Evolutionary conservation across 2,329 filamentous ascomycete genomes (phyloP), one percentile per base, ranked within the genome.

Genomic region (Neonectria magnoliae): DNA sequence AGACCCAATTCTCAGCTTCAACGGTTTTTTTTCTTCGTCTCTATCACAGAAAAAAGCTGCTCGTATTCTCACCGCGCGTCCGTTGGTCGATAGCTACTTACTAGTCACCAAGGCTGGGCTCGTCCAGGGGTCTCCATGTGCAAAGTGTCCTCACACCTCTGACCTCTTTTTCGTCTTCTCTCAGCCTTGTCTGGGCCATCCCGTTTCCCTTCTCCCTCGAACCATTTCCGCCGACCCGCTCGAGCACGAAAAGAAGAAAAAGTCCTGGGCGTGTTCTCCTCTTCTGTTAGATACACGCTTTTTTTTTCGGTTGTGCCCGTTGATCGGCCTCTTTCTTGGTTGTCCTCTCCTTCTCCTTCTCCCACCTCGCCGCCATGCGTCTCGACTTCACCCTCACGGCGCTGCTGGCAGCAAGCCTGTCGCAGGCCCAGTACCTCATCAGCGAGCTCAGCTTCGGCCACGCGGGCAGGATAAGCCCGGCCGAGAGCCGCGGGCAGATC

Each of bases 361-460:
- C 25, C 25, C 25, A 25, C 25, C 25, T 65, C 76, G 79, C 71
- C 76, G 79, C 71, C 62, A 87, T 86, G 84, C 84, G 83, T 77
- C 73, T 79, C 66, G 69, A 77, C 41, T 69, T 80, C 60, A 72
- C 80, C 59, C 72, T 83, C 68, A 78, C 79, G 66, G 75, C 81
- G 59, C 76, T 82, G 69, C 77, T 87, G 66, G 81, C 80, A 68
- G 81, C 82, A 61, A 76, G 82, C 73, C 71, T 87, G 58, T 84
- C 85, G 38, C 84, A 86, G 57, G 90, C 90, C 38, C 88, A 92
- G 74, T 89, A 87, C 72, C 82, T 93, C 58, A 86, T 93, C 75
- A 90, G 89, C 70, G 88, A 90, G 74, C 85, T 93, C 53, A 94
- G 92, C 77, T 97, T 97, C 77, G 93, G 93, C 41, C 87, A 92